phyloP scores from a whole-genome alignment of 345 rosid genomes.

The Balakata baccata region DNA sequence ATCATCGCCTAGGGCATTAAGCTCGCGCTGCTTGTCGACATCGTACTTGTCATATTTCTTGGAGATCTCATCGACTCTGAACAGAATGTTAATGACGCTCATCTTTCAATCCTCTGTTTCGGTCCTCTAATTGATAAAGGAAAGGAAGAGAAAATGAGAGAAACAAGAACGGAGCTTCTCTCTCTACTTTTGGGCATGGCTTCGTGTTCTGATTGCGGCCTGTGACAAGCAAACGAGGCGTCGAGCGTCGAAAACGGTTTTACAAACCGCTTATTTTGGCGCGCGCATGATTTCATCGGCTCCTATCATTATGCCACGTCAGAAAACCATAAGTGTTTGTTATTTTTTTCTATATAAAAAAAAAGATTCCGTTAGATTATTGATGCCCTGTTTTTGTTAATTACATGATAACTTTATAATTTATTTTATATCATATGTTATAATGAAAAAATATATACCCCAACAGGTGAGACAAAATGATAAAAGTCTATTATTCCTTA shows the following conservation, averaged over 20 bases:
- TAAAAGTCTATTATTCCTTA: too few relatives aligned
- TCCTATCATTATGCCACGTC: background rate
- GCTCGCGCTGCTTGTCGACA: conserved; percentile 59
- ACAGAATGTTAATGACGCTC: conserved; percentile 65
- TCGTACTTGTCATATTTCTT: conserved; percentile 78
- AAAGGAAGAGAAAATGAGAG: background rate
- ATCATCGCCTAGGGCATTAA: conserved; percentile 54
- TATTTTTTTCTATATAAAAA: too few relatives aligned
- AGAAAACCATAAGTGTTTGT: too few relatives aligned
- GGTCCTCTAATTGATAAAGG: background rate
- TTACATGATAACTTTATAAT: too few relatives aligned
- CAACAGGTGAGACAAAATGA: too few relatives aligned
- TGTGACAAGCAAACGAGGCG: conserved; percentile 25
- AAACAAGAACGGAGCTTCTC: background rate
- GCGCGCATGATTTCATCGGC: background rate
- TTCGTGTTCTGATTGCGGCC: background rate
- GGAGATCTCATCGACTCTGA: conserved; percentile 74
- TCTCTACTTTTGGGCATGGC: background rate
- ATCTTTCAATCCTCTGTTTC: conserved; percentile 23
- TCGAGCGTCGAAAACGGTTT: conserved; percentile 27
- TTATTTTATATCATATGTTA: too few relatives aligned
- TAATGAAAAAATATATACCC: too few relatives aligned
- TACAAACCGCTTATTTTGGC: conserved; percentile 1
- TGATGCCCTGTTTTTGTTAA: too few relatives aligned
- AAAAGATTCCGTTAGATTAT: too few relatives aligned